Evolutionary conservation across 2,329 filamentous ascomycete species (phyloP), one percentile per base, ranked within the genome.

Genomic region (Alternaria triticina): DNA sequence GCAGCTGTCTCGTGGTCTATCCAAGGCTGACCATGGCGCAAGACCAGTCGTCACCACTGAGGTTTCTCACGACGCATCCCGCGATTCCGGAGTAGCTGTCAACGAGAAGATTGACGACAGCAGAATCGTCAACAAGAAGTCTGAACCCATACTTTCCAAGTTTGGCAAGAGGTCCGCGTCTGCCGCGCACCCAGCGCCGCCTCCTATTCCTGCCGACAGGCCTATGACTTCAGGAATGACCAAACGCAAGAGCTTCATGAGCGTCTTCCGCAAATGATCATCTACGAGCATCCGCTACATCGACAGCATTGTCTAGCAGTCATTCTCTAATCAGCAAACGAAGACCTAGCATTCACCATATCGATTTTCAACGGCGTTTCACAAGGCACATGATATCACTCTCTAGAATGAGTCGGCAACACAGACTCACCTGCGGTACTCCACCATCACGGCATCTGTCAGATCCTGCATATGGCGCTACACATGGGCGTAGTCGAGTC

Each of bases 191-290:
- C 60, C 65, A 9, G 47, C 58, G 8, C 74, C 77, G 25, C 77
- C 77, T 17, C 74, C 77, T 7, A 72, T 77, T 30, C 76, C 77
- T 40, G 64, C 76, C 61, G 71, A 79, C 62, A 67, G 50, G 20
- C 65, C 65, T 23, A 61, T 71, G 12, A 70, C 69, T n/a, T 71
- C 77, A n/a, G 79, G 76, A 60, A 73, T 83, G 47, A 76, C 78
- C 56, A 84, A 84, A 74, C 77, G 83, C 61, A 84, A 84, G 74
- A 84, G 82, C 63, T 80, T 85, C 61, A 68, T 83, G 59, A 74
- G 76, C 22, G 81, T 83, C 30, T 84, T 84, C 68, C 79, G 78
- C 57, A 74, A 77, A 63, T 72, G 43, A 69, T 28, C 52, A 13
- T 30, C 43, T 47, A 25, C 23, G 13, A 50, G 7, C 30, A 46